A percentile compares a stretch with the other conserved stretches of the same genome.
Evolutionary conservation across 176 grass and related monocot species (phyloP).

Genomic region (Eleusine coracana): DNA sequence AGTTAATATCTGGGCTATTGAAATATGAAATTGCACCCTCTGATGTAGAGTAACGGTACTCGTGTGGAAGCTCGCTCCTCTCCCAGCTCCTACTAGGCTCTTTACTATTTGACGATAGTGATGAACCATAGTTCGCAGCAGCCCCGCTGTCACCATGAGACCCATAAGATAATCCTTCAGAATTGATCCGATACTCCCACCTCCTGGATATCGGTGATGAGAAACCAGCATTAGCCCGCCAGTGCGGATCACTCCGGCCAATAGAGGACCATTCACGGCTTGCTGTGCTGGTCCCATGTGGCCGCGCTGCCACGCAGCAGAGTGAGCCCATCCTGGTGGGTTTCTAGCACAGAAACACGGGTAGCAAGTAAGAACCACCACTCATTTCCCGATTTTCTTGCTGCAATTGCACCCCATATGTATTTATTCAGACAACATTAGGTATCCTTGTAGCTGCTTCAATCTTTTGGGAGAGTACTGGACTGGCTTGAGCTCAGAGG

Average conservation of each 20-base stretch:
- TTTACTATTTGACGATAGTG: constrained; percentile 65
- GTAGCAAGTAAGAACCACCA: not conserved
- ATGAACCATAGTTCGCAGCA: constrained; percentile 62
- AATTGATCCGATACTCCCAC: constrained; percentile 61
- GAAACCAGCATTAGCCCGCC: constrained; percentile 61
- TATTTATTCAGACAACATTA: not conserved
- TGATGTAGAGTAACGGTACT: constrained; percentile 56
- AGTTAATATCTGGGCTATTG: constrained; percentile 66
- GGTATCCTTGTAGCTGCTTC: not conserved
- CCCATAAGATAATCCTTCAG: constrained; percentile 62
- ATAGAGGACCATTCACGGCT: constrained; percentile 75
- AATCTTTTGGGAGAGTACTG: not conserved
- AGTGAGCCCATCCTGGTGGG: constrained; percentile 61
- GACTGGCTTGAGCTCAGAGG: not conserved
- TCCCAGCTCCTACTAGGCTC: constrained; percentile 73
- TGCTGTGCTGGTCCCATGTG: constrained; percentile 60
- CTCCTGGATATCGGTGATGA: constrained; percentile 62
- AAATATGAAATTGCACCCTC: constrained; percentile 66
- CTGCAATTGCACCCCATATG: not conserved
- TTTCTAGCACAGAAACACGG: not conserved
- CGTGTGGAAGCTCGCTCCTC: constrained; percentile 42
- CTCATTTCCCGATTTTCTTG: constrained; percentile 3
- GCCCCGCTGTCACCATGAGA: constrained; percentile 59
- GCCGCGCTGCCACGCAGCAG: constrained; percentile 78
- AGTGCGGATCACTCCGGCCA: constrained; percentile 49